A percentile compares a stretch with the other conserved stretches of the same genome.
phyloP scores from a whole-genome alignment of 2,329 filamentous ascomycete genomes.

The Penicillium carneum region DNA sequence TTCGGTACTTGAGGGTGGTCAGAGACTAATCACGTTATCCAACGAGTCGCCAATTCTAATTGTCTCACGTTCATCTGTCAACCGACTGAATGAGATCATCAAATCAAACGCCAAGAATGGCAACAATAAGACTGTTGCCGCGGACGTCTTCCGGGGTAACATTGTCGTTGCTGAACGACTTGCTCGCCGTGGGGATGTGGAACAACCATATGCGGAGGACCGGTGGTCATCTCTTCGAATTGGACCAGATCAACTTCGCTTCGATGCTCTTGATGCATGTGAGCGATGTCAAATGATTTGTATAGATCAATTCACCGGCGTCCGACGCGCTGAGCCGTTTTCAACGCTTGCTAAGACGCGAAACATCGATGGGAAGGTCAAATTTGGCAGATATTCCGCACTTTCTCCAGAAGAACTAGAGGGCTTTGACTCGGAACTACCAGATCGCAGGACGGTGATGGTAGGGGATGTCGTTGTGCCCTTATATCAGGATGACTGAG shows the following conservation, averaged over 20 bases:
- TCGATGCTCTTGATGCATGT: slow-evolving; percentile 78
- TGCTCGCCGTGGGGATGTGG: slow-evolving; percentile 52
- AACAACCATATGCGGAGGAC: slow-evolving; percentile 79
- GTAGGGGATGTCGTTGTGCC: slow-evolving; percentile 52
- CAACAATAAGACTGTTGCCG: slow-evolving; percentile 64
- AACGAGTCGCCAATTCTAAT: slow-evolving; percentile 94
- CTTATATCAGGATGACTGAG: slow-evolving; percentile 33
- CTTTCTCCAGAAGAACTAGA: slow-evolving; percentile 45
- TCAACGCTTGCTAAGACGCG: slow-evolving; percentile 86
- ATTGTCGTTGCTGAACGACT: slow-evolving; percentile 71
- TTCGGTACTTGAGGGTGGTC: slow-evolving; percentile 58
- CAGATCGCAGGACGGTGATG: slow-evolving; percentile 42
- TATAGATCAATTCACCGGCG: slow-evolving; percentile 81
- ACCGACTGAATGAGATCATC: slow-evolving; percentile 77
- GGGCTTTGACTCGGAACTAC: slow-evolving; percentile 23
- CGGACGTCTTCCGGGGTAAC: slow-evolving; percentile 86
- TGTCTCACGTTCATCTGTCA: slow-evolving; percentile 80
- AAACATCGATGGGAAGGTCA: slow-evolving; percentile 80
- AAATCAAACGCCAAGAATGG: slow-evolving; percentile 63
- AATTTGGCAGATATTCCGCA: slow-evolving; percentile 81
- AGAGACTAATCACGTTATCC: slow-evolving; percentile 72
- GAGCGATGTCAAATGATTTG: slow-evolving; percentile 96
- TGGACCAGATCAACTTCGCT: slow-evolving; percentile 52
- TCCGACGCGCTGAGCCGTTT: slow-evolving; percentile 83
- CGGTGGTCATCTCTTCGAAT: slow-evolving; percentile 74